Conservation (phyloP, 2,329 filamentous ascomycete species). For the Orbilia javanica region DNA sequence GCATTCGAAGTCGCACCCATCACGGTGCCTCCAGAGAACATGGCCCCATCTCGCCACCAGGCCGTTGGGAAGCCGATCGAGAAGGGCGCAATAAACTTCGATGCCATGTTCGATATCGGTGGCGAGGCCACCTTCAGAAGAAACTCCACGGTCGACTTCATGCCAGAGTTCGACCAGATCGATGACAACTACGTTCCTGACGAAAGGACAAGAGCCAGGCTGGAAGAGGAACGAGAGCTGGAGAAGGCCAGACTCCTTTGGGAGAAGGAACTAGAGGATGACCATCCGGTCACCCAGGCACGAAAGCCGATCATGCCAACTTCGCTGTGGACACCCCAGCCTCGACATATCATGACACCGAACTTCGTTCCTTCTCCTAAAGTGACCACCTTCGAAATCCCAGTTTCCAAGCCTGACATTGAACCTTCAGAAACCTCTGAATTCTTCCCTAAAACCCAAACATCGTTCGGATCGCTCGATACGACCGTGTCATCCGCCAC, state of each 20-base stretch:
- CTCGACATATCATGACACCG: constrained; percentile 50
- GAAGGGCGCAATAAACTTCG: constrained; percentile 49
- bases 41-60: constrained; percentile 29
- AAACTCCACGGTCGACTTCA: constrained; percentile 50
- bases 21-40: constrained; percentile 49
- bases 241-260: constrained; percentile 48
- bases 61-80: constrained; percentile 47
- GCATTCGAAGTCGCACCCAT: constrained; percentile 49
- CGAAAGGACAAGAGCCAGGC: constrained; percentile 42
- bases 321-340: constrained; percentile 51
- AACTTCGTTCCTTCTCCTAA: constrained; percentile 49
- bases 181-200: constrained; percentile 54
- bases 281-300: constrained; percentile 45
- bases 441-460: constrained; percentile 46
- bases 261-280: constrained; percentile 52
- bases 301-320: constrained; percentile 47
- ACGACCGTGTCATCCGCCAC: constrained; percentile 35
- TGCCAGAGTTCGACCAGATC: constrained; percentile 56
- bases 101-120: constrained; percentile 55
- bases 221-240: constrained; percentile 55
- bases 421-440: constrained; percentile 23
- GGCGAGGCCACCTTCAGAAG: constrained; percentile 34
- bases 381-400: constrained; percentile 34
- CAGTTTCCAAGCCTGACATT: constrained; percentile 32
- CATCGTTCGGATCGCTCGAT: constrained; percentile 45